phyloP scores from a whole-genome alignment of 768 basidiomycete species.

The Cantharellus anzutake region DNA sequence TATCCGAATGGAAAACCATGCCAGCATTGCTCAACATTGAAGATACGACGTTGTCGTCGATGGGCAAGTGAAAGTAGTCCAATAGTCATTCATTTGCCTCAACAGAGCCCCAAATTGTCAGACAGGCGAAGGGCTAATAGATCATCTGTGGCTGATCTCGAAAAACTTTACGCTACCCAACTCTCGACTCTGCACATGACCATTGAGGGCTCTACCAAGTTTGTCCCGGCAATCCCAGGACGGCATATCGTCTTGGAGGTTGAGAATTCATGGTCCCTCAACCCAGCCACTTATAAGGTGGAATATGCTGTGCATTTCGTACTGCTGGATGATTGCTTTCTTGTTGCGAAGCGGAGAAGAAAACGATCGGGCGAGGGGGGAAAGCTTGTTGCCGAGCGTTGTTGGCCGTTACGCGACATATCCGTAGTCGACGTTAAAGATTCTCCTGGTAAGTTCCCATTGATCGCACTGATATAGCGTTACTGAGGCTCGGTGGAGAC shows the following conservation, averaged over 20 bases:
- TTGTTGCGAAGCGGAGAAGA: constrained; percentile 65
- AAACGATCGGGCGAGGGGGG: constrained; percentile 45
- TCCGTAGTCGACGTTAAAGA: constrained; percentile 93
- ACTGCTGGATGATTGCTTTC: constrained; percentile 74
- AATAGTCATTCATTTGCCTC: not conserved
- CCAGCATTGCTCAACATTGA: constrained; percentile 84
- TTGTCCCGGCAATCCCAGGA: constrained; percentile 78
- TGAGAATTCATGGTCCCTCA: constrained; percentile 63
- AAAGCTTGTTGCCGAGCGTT: constrained; percentile 79
- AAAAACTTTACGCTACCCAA: constrained; percentile 85
- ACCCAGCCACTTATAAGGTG: constrained; percentile 88
- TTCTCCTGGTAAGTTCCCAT: constrained; percentile 47
- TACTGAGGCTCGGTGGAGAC: constrained; percentile 17
- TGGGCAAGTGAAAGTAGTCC: constrained; percentile 21
- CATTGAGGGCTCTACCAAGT: constrained; percentile 90
- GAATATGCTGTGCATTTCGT: constrained; percentile 78
- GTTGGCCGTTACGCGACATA: constrained; percentile 89
- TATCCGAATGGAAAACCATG: constrained; percentile 92
- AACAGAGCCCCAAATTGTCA: constrained; percentile 5
- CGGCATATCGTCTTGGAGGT: constrained; percentile 81
- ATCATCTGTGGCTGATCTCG: constrained; percentile 90
- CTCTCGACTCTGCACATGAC: constrained; percentile 78
- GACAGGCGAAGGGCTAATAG: constrained; percentile 47
- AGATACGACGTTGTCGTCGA: constrained; percentile 42
- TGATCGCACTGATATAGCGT: not conserved